These are phyloP conservation scores for Monilinia fructicola DNA, from an alignment of 2,329 filamentous ascomycete genomes.

Conservation along the genomic window DNA sequence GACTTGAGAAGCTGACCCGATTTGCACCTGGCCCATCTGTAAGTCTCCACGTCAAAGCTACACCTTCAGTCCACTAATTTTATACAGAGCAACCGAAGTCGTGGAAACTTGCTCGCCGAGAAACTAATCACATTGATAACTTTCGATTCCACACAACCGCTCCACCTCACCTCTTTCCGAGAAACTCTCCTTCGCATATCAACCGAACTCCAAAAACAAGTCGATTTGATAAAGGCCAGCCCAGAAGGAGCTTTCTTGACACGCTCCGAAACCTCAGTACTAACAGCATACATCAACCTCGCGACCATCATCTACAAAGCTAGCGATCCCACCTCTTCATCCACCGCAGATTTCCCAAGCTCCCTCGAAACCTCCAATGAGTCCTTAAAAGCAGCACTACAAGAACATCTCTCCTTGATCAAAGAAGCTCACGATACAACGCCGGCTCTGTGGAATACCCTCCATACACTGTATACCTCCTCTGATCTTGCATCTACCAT, in stretches of 20 bases:
- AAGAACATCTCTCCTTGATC: conserved; percentile 23
- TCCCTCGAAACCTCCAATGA: conserved; percentile 30
- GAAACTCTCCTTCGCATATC: background rate
- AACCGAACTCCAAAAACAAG: conserved; percentile 17
- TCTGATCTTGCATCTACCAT: conserved; percentile 34
- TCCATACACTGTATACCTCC: conserved; percentile 38
- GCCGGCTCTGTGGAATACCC: conserved; percentile 18
- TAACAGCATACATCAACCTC: conserved; percentile 30
- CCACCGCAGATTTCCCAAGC: conserved; percentile 4
- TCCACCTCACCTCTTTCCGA: background rate
- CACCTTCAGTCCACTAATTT: conserved; percentile 24
- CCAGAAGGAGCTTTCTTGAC: conserved; percentile 26
- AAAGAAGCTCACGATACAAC: background rate
- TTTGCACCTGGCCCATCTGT: conserved; percentile 36
- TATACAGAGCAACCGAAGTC: conserved; percentile 31
- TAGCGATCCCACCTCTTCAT: conserved; percentile 26
- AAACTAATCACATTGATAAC: conserved; percentile 31
- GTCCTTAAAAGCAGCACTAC: conserved; percentile 27
- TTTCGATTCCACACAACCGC: conserved; percentile 8
- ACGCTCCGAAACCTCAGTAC: conserved; percentile 28
- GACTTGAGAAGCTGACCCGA: conserved; percentile 35
- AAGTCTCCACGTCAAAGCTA: conserved; percentile 16
- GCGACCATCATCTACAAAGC: conserved; percentile 30
- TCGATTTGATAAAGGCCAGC: background rate
- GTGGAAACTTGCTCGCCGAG: conserved; percentile 30